phyloP scores from a whole-genome alignment of 257 asterid species.

The Paraleonurus japonicus region DNA sequence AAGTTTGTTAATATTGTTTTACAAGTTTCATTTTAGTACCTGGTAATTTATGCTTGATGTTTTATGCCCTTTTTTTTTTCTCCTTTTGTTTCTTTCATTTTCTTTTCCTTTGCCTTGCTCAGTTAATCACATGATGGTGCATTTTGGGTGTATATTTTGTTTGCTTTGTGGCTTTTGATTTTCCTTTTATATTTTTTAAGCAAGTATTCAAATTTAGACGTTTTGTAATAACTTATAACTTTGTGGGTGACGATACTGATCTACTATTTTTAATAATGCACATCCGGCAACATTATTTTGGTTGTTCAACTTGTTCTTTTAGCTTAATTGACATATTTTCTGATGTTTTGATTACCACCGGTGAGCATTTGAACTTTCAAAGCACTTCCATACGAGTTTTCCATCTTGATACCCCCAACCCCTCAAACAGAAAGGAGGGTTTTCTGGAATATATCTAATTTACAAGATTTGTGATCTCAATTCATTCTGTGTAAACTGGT shows the following conservation, averaged over 20 bases:
- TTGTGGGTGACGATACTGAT: background rate
- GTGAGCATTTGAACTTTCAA: background rate
- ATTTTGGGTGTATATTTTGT: conserved; percentile 4
- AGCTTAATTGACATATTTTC: background rate
- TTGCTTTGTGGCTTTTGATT: background rate
- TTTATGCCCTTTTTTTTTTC: conserved; percentile 2
- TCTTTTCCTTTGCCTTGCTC: background rate
- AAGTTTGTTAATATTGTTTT: conserved; percentile 18
- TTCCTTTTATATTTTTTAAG: background rate
- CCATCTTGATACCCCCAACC: background rate
- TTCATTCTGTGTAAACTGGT: background rate
- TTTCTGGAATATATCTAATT: conserved; percentile 1
- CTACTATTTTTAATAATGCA: too few species aligned
- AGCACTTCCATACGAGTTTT: background rate
- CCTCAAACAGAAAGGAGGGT: background rate
- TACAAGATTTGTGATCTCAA: background rate
- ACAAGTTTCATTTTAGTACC: conserved; percentile 1
- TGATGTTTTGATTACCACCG: background rate
- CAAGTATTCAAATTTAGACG: background rate
- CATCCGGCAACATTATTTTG: background rate
- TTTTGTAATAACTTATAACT: background rate
- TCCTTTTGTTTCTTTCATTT: conserved; percentile 17
- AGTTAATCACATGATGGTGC: conserved; percentile 14
- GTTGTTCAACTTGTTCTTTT: conserved; percentile 20
- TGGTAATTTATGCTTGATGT: background rate